Evolutionary conservation across 1,284 basidiomycete species (phyloP).

Genomic region (Phellopilus nigrolimitatus): DNA sequence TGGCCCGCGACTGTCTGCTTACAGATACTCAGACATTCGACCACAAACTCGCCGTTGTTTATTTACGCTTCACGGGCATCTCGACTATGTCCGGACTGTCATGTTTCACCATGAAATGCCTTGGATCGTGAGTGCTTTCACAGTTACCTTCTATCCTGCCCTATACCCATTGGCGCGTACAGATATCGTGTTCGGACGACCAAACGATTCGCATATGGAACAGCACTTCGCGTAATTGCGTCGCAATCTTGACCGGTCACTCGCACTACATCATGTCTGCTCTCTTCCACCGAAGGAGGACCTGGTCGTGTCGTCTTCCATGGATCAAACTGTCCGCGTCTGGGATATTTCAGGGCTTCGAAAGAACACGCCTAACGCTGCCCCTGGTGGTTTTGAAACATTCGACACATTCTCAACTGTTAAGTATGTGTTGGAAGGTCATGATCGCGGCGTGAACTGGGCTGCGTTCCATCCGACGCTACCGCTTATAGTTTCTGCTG

Average conservation of each 20-base stretch:
- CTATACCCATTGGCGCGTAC: constrained; percentile 17
- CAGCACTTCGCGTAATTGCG: constrained; percentile 97
- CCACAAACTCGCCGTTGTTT: constrained; percentile 92
- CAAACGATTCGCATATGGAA: constrained; percentile 99
- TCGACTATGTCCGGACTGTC: constrained; percentile 98
- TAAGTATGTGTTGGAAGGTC: constrained; percentile 98
- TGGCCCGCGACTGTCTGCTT: constrained; percentile 7
- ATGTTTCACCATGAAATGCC: constrained; percentile 99
- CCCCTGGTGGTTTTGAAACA: constrained; percentile 69
- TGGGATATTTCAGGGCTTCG: constrained; percentile 99
- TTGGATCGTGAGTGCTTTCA: constrained; percentile 76
- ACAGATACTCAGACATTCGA: constrained; percentile 55
- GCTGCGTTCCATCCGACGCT: constrained; percentile 92
- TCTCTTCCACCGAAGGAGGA: constrained; percentile 99
- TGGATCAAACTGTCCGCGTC: constrained; percentile 99
- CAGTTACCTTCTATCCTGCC: constrained; percentile 9
- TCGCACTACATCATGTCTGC: constrained; percentile 99
- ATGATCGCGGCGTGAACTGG: constrained; percentile 97
- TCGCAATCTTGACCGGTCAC: constrained; percentile 96
- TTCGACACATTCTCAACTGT: constrained; percentile 88
- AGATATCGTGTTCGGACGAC: constrained; percentile 96
- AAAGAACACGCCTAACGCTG: constrained; percentile 70
- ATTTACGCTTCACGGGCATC: constrained; percentile 96
- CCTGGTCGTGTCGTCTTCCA: constrained; percentile 95
- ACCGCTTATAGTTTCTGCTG: constrained; percentile 95